Conservation (phyloP, 345 rosid genomes). For the Arabidopsis arenosa region DNA sequence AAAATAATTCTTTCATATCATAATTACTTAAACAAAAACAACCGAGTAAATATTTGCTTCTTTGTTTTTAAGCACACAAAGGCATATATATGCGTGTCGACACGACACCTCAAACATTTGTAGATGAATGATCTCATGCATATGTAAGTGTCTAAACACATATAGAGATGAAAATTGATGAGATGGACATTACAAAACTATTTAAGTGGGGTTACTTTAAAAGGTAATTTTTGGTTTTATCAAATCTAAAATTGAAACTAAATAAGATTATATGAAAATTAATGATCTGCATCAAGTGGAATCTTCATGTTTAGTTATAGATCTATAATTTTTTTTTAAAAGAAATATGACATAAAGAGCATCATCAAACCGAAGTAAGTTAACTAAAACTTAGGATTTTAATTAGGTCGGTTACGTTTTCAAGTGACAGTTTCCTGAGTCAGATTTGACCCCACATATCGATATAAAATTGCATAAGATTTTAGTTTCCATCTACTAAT, state of each 20-base stretch:
- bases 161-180: background rate
- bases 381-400: background rate
- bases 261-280: slow-evolving; percentile 8
- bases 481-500: slow-evolving; percentile 23
- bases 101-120: background rate
- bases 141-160: slow-evolving; percentile 8
- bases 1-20: slow-evolving; percentile 4
- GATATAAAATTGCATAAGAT: slow-evolving; percentile 16
- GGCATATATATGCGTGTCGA: slow-evolving; percentile 9
- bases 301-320: background rate
- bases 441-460: slow-evolving; percentile 37
- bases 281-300: background rate
- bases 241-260: background rate
- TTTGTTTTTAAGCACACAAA: background rate
- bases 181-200: background rate
- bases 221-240: background rate
- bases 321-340: background rate
- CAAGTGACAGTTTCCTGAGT: slow-evolving; percentile 42
- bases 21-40: background rate
- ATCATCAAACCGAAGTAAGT: slow-evolving; percentile 18
- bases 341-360: background rate
- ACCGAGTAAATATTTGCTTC: background rate
- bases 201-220: background rate
- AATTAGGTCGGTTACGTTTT: slow-evolving; percentile 30
- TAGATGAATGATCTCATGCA: slow-evolving; percentile 13